These are phyloP conservation scores for Yamagishiella unicocca DNA, from an alignment of 139 green algal genomes.

Conservation along the genomic window DNA sequence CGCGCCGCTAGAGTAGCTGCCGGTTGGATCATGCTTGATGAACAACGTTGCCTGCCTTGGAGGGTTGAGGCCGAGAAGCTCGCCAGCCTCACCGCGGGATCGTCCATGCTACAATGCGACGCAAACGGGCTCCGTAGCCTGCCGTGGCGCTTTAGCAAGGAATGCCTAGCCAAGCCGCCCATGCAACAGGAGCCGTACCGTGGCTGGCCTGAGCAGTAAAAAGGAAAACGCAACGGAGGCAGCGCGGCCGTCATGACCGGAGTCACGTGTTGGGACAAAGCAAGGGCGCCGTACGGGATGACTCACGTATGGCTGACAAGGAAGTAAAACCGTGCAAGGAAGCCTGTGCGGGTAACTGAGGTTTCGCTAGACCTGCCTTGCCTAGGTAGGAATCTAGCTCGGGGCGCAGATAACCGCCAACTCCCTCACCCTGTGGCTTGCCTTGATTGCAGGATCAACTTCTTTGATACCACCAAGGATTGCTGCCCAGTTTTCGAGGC, in stretches of 20 bases:
- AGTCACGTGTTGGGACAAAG: too few relatives aligned
- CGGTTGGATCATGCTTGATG: not conserved
- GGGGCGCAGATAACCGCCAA: not conserved
- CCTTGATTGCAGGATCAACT: not conserved
- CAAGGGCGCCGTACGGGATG: too few relatives aligned
- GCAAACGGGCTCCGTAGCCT: too few relatives aligned
- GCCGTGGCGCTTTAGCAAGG: too few relatives aligned
- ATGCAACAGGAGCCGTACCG: too few relatives aligned
- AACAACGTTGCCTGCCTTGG: not conserved
- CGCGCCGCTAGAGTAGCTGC: not conserved
- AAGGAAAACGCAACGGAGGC: too few relatives aligned
- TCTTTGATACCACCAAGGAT: constrained; percentile 8
- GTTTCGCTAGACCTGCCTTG: too few relatives aligned
- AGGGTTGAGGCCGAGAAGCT: not conserved
- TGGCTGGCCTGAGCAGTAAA: too few relatives aligned
- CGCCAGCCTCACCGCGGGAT: not conserved
- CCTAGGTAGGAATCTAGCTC: not conserved
- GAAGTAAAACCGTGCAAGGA: not conserved
- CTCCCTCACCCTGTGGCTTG: not conserved
- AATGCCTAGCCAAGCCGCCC: too few relatives aligned
- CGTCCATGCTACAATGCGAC: too few relatives aligned
- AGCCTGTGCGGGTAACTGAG: too few relatives aligned
- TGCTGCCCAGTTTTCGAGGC: constrained; percentile 16
- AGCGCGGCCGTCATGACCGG: too few relatives aligned
- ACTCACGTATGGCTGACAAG: not conserved